Base-by-base conservation (phyloP, 352 stramenopile species). In the Globisporangium spinosum region DNA sequence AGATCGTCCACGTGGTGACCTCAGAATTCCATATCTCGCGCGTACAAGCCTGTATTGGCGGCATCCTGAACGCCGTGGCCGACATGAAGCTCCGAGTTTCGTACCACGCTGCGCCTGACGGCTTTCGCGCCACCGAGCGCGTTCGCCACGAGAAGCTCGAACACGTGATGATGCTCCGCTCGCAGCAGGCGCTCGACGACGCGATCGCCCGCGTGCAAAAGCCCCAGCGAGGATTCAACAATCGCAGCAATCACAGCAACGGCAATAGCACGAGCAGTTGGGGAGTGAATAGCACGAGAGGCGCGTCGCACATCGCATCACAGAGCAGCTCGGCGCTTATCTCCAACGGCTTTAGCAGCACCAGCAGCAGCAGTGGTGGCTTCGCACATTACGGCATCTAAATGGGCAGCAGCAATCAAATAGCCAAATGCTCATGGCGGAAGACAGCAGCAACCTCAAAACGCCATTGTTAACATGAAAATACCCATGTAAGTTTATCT, bases 21-120 rank as follows among this genome's bases (percentile, higher is more conserved):
- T 81, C 75, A n/a, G 40, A 62, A 9, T 76, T 78, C 69, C 74
- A 83, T 2, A n/a, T 78, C 17, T 34, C 67, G 27, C 75, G 76
- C 29, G 65, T 68, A 25, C 69, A 69, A n/a, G 38, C 68, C 17
- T 82, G 75, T 57, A 68, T 72, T 58, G 75, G 80, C n/a, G 58
- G 66, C 45, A 63, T 85, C 40, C 53, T 82, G 15, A 27, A 45
- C 32, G 70, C 67, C 2, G 67, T 54, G 3, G 20, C 40, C 1
- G 71, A 79, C 53, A 65, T 79, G 32, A 10, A 29, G 27, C 71
- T 82, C 58, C 35, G 64, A 43, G 53, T 77, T 6, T 38, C 57
- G 3, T 85, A 76, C 67, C 76, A 83, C 62, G 54, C 68, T 5
- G 71, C 74, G 2, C 61, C 64, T 0, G 73, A 81, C 45, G 69